A percentile compares a stretch with the other conserved stretches of the same genome.
Evolutionary conservation across 495 filamentous ascomycete species (phyloP).

Genomic region (Parathielavia appendiculata): DNA sequence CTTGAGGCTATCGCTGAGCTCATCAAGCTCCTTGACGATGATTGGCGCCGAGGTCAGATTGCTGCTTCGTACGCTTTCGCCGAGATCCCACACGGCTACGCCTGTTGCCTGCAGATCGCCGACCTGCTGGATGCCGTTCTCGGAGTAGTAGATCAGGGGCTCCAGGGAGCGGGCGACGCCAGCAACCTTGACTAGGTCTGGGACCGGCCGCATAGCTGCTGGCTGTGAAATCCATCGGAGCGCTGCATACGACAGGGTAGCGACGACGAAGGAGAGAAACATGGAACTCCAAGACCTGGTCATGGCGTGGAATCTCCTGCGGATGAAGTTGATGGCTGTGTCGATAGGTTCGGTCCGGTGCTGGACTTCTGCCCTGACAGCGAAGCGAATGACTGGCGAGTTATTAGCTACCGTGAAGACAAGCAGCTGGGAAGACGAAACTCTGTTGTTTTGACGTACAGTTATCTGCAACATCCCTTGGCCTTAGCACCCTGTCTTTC

Average conservation of each 20-base stretch:
- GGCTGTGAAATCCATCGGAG: conserved; percentile 65
- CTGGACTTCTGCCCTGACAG: conserved; percentile 77
- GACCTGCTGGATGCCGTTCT: conserved; percentile 78
- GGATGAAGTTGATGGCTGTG: conserved; percentile 59
- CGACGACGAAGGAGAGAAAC: conserved; percentile 48
- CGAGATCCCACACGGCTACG: conserved; percentile 86
- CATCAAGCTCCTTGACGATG: conserved; percentile 79
- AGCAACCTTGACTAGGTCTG: conserved; percentile 85
- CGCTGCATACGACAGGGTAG: conserved; percentile 54
- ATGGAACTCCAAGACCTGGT: conserved; percentile 64
- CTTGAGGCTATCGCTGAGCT: conserved; percentile 75
- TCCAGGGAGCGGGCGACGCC: conserved; percentile 83
- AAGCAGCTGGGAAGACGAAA: conserved; percentile 20
- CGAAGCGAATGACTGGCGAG: conserved; percentile 73
- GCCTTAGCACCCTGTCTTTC: conserved; percentile 8
- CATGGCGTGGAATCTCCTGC: conserved; percentile 48
- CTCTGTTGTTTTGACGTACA: conserved; percentile 30
- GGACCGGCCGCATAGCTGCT: conserved; percentile 60
- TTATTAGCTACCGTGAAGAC: conserved; percentile 27
- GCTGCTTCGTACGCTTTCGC: conserved; percentile 77
- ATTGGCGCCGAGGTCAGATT: conserved; percentile 84
- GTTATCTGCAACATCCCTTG: conserved; percentile 30
- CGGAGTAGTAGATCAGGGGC: conserved; percentile 85
- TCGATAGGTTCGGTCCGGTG: conserved; percentile 82
- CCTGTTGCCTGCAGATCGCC: conserved; percentile 81